phyloP scores from a whole-genome alignment of 495 filamentous ascomycete genomes.

The Articulospora tetracladia region DNA sequence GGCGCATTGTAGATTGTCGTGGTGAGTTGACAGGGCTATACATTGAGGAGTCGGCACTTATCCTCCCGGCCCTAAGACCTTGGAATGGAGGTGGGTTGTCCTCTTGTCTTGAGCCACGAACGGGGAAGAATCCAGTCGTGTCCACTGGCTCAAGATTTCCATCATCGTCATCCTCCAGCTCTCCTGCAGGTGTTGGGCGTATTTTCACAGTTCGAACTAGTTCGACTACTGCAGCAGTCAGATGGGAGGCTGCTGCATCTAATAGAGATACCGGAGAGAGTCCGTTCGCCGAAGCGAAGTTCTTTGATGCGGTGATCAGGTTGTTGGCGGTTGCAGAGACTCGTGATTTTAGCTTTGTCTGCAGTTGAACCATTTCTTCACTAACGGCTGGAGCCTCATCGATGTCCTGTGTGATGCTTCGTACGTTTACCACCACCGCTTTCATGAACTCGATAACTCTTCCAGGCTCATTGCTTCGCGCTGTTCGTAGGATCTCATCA shows the following conservation, averaged over 20 bases:
- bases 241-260: constrained; percentile 92
- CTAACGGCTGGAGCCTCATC: constrained; percentile 50
- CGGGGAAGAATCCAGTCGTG: constrained; percentile 45
- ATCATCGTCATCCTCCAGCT: constrained; percentile 74
- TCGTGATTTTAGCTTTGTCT: constrained; percentile 66
- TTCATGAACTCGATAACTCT: constrained; percentile 78
- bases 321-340: constrained; percentile 94
- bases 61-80: constrained; percentile 31
- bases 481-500: constrained; percentile 81
- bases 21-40: constrained; percentile 53
- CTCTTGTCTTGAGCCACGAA: constrained; percentile 26
- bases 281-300: constrained; percentile 74
- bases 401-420: constrained; percentile 75
- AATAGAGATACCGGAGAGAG: constrained; percentile 92
- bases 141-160: constrained; percentile 49
- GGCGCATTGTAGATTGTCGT: constrained; percentile 38
- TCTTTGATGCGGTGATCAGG: constrained; percentile 88
- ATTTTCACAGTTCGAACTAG: constrained; percentile 81
- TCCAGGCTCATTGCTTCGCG: constrained; percentile 66
- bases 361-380: constrained; percentile 43
- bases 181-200: constrained; percentile 64
- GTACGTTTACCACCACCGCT: constrained; percentile 71
- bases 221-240: constrained; percentile 81
- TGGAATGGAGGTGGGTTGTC: constrained; percentile 43
- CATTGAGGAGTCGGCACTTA: constrained; percentile 47